Percentiles rank a stretch among this genome's conserved stretches.
phyloP scores from a whole-genome alignment of 148 eudicot species.

The Rheum nobile region DNA sequence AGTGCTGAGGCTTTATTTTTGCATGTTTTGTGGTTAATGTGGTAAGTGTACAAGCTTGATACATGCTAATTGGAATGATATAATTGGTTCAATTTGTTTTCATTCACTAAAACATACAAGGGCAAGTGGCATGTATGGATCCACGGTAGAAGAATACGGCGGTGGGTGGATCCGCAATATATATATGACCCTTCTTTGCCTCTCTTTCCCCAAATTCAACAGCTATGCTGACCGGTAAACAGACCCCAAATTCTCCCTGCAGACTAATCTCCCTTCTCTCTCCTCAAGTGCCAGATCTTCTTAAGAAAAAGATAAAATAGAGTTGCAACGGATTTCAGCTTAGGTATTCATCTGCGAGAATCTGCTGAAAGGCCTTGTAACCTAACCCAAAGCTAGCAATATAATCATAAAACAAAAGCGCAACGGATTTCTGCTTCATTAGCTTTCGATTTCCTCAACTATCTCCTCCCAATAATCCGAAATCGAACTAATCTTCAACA shows the following conservation, averaged over 20 bases:
- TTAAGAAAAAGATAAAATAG: neutral
- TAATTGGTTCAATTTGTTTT: too few species aligned
- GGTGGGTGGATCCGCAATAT: too few species aligned
- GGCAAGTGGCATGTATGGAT: too few species aligned
- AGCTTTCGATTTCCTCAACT: conserved; percentile 22
- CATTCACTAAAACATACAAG: too few species aligned
- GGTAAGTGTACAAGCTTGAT: too few species aligned
- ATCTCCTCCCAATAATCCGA: conserved; percentile 17
- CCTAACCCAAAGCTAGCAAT: conserved; percentile 34
- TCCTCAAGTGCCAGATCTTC: conserved; percentile 11
- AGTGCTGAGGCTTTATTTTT: too few species aligned
- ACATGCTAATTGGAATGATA: too few species aligned
- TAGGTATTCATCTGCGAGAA: conserved; percentile 5
- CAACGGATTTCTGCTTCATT: conserved; percentile 35
- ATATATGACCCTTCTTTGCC: too few species aligned
- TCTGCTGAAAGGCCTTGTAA: conserved; percentile 4
- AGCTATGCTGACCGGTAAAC: neutral
- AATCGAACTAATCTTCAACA: neutral
- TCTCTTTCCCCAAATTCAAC: conserved; percentile 3
- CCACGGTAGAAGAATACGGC: too few species aligned
- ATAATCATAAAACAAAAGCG: conserved; percentile 24
- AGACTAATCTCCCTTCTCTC: conserved; percentile 2
- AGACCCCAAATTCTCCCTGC: neutral
- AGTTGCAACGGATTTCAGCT: too few species aligned
- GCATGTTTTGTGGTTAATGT: too few species aligned